Evolutionary conservation across 2,329 filamentous ascomycete genomes (phyloP).

Genomic region (Ambrosiella beaveri): DNA sequence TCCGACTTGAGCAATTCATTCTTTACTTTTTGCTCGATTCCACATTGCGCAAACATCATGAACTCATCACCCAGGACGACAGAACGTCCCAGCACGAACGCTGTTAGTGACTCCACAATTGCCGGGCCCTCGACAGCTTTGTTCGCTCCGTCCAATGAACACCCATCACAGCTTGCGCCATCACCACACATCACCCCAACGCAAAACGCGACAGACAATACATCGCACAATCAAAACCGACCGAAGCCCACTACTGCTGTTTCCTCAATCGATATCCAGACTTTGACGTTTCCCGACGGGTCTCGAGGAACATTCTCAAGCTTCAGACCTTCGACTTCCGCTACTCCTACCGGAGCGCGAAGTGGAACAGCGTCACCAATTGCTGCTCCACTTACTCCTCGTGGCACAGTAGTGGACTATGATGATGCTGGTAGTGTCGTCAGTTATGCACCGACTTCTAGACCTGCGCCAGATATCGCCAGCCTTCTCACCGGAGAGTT

Average conservation of each 20-base stretch:
- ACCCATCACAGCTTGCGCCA: not conserved
- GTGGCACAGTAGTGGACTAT: conserved; percentile 22
- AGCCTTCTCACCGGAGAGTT: conserved; percentile 63
- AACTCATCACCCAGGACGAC: not conserved
- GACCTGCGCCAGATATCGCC: conserved; percentile 53
- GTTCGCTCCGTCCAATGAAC: not conserved
- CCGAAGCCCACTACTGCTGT: conserved; percentile 70
- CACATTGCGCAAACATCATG: not conserved
- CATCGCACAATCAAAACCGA: conserved; percentile 16
- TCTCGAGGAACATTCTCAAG: conserved; percentile 45
- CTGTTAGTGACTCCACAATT: not conserved
- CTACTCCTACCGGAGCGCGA: conserved; percentile 20
- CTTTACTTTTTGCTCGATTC: too few species aligned
- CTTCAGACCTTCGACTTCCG: conserved; percentile 20
- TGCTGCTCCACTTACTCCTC: conserved; percentile 12
- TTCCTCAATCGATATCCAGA: conserved; percentile 65
- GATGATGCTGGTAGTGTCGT: conserved; percentile 49
- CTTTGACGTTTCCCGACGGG: conserved; percentile 54
- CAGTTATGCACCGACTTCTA: conserved; percentile 48
- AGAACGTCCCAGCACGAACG: not conserved
- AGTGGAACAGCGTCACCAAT: conserved; percentile 27
- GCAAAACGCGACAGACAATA: not conserved
- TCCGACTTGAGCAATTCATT: not conserved
- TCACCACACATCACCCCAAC: not conserved
- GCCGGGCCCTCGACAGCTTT: not conserved